These are phyloP conservation scores for Acanthamoeba triangularis DNA, from an alignment of 208 protist genomes.

Conservation along the genomic window DNA sequence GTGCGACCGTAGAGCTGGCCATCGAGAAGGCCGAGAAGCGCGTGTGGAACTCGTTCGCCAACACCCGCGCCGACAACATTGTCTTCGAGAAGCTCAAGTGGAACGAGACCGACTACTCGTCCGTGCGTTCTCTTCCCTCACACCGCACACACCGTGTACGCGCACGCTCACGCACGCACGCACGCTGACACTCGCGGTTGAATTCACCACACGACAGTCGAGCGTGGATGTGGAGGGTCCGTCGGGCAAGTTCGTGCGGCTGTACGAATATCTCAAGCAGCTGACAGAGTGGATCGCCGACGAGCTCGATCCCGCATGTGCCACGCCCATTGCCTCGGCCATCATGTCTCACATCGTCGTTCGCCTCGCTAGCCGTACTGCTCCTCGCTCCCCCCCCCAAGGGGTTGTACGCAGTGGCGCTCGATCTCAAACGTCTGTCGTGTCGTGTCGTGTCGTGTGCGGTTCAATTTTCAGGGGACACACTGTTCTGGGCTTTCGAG, in stretches of 20 bases:
- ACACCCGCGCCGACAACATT: background rate
- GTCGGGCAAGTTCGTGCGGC: conserved; percentile 14
- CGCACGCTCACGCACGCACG: no score
- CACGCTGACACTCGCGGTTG: no score
- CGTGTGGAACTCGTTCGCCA: background rate
- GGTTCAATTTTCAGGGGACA: background rate
- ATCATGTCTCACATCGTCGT: background rate
- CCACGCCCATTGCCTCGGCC: background rate
- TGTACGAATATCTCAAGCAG: background rate
- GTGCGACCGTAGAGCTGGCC: background rate
- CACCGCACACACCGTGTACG: background rate
- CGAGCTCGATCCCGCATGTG: background rate
- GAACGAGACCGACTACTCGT: conserved; percentile 4
- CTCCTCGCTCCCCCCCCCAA: background rate
- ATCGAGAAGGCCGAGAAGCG: background rate
- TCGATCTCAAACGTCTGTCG: background rate
- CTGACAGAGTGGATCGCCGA: background rate
- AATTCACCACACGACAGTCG: background rate
- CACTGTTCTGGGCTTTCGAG: conserved; percentile 1
- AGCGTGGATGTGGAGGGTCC: background rate
- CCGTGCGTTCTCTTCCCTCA: background rate
- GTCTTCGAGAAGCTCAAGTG: conserved; percentile 20
- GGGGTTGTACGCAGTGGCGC: no score
- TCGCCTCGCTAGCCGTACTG: background rate
- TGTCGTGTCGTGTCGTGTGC: background rate